Evolutionary conservation across 345 rosid genomes (phyloP).

Genomic region (Mallotus nudiflorus): DNA sequence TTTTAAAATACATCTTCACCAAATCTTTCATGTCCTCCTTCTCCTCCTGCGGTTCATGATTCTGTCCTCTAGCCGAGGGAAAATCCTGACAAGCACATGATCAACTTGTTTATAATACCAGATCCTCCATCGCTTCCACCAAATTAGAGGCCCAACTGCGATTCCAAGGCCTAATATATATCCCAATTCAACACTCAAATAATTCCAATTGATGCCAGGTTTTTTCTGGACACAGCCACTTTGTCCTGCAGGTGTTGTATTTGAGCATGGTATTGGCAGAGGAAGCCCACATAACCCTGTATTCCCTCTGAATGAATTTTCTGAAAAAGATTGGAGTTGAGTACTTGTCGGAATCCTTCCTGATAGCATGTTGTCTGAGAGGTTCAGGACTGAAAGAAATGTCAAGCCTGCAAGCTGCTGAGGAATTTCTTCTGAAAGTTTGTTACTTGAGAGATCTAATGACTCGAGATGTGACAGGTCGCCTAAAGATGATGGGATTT

Average conservation of each 20-base stretch:
- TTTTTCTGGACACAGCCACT: too few relatives aligned
- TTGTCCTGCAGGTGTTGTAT: not conserved
- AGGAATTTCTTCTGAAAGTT: conserved; percentile 19
- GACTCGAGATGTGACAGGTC: conserved; percentile 18
- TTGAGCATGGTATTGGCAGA: not conserved
- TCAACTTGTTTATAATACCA: conserved; percentile 12
- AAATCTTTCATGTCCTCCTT: too few relatives aligned
- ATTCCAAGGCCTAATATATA: conserved; percentile 2
- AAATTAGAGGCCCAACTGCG: too few relatives aligned
- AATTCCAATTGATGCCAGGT: not conserved
- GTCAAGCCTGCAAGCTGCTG: conserved; percentile 8
- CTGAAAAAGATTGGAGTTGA: conserved; percentile 12
- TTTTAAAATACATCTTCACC: too few relatives aligned
- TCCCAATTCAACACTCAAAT: not conserved
- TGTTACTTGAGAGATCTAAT: conserved; percentile 22
- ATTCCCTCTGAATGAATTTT: conserved; percentile 14
- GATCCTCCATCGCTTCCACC: not conserved
- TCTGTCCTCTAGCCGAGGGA: not conserved
- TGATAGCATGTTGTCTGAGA: conserved; percentile 14
- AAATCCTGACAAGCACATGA: not conserved
- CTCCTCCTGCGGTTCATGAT: too few relatives aligned
- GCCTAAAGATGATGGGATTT: conserved; percentile 19
- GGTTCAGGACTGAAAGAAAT: conserved; percentile 24
- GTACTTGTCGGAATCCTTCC: conserved; percentile 13
- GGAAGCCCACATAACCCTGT: conserved; percentile 14